These are phyloP conservation scores for Gracilaria gracilis DNA, from an alignment of 23 red algal species.

Conservation along the genomic window DNA sequence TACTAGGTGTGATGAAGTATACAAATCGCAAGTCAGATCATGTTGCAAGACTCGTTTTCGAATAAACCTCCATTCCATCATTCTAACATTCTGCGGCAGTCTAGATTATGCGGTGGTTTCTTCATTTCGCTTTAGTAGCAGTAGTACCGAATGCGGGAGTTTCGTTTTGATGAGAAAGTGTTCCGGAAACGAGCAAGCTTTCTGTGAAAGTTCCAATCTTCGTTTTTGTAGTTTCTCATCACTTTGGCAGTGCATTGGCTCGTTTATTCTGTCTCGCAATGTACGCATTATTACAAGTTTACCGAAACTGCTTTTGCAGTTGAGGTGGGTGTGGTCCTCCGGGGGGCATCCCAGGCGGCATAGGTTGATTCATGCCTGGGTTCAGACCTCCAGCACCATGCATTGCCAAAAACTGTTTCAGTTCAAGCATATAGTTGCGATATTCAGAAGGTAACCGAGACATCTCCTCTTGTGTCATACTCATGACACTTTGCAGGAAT, in stretches of 20 bases:
- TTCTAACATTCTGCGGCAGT: not conserved
- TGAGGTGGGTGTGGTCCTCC: conserved; percentile 7
- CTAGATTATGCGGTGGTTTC: not conserved
- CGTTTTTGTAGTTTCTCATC: not conserved
- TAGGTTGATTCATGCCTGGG: conserved; percentile 31
- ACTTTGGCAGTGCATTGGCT: too few relatives aligned
- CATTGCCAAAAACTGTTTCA: conserved; percentile 50
- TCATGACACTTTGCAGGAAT: conserved; percentile 77
- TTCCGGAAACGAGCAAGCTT: too few relatives aligned
- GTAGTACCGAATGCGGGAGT: too few relatives aligned
- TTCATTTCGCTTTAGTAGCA: not conserved
- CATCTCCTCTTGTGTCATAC: conserved; percentile 82
- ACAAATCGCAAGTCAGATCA: conserved; percentile 69
- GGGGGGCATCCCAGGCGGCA: conserved; percentile 33
- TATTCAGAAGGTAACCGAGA: conserved; percentile 81
- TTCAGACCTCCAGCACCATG: conserved; percentile 5
- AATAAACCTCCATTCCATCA: conserved; percentile 26
- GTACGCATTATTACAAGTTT: not conserved
- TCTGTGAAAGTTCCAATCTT: too few relatives aligned
- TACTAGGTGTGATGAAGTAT: conserved; percentile 59
- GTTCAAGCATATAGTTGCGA: conserved; percentile 61
- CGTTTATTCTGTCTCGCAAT: not conserved
- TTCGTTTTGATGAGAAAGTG: too few relatives aligned
- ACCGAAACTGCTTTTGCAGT: conserved; percentile 25
- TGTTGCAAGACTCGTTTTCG: conserved; percentile 44